Percentiles rank a stretch among this genome's conserved stretches.
phyloP scores from a whole-genome alignment of 2,329 filamentous ascomycete species.

The Fusarium miscanthi region DNA sequence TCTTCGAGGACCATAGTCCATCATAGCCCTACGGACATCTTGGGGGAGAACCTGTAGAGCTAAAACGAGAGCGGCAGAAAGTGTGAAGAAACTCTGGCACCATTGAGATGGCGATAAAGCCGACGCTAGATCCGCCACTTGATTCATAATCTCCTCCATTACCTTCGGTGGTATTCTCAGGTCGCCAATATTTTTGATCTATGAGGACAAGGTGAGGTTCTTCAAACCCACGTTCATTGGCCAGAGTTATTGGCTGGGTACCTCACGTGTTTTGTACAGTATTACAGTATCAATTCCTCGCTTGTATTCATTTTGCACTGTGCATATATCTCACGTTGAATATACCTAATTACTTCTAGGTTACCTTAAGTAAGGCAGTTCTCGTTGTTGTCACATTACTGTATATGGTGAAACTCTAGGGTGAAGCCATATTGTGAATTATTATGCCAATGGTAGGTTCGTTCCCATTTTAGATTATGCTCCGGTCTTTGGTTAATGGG shows the following conservation, averaged over 20 bases:
- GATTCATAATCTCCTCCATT: slow-evolving; percentile 15
- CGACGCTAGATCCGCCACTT: background rate
- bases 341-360: background rate
- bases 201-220: background rate
- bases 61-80: slow-evolving; percentile 55
- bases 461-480: no score
- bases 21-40: slow-evolving; percentile 57
- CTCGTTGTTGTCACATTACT: background rate
- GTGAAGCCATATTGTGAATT: background rate
- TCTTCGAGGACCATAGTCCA: slow-evolving; percentile 63
- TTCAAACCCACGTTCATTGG: slow-evolving; percentile 10
- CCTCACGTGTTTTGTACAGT: slow-evolving; percentile 8
- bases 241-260: no score
- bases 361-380: background rate
- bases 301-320: background rate
- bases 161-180: background rate
- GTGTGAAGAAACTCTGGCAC: slow-evolving; percentile 62
- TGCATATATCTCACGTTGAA: background rate
- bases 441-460: no score
- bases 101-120: slow-evolving; percentile 45
- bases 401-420: no score
- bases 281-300: background rate
- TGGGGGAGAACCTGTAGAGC: slow-evolving; percentile 57
- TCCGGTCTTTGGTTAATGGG: no score
- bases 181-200: background rate